These are phyloP conservation scores for Quercus alba DNA, from an alignment of 306 rosid genomes.

Conservation along the genomic window DNA sequence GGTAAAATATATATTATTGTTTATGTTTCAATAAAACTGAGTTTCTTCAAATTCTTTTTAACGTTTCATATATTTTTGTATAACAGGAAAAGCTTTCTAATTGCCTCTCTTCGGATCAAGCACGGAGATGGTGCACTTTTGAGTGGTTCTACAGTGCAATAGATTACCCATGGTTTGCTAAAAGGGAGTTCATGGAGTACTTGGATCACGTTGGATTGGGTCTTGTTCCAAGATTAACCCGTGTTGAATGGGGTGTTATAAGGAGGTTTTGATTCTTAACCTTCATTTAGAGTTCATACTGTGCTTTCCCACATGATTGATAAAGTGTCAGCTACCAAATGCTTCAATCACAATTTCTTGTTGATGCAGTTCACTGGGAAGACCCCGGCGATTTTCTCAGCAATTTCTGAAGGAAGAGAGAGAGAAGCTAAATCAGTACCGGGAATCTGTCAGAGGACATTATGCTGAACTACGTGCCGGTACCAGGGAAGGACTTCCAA, in stretches of 20 bases:
- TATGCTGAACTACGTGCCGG: conserved; percentile 87
- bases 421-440: conserved; percentile 78
- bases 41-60: conserved; percentile 9
- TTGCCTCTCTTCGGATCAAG: conserved; percentile 64
- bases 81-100: conserved; percentile 67
- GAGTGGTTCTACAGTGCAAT: conserved; percentile 99
- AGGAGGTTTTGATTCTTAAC: conserved; percentile 57
- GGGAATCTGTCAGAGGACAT: conserved; percentile 82
- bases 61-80: not conserved
- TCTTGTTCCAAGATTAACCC: conserved; percentile 90
- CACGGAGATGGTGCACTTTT: conserved; percentile 80
- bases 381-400: conserved; percentile 85
- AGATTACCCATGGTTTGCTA: conserved; percentile 96
- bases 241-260: conserved; percentile 96
- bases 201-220: conserved; percentile 93
- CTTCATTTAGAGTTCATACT: conserved; percentile 13
- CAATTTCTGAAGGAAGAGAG: conserved; percentile 82
- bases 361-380: conserved; percentile 88
- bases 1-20: conserved; percentile 40
- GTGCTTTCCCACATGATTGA: conserved; percentile 12
- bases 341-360: conserved; percentile 22
- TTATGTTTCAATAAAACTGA: conserved; percentile 17
- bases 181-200: conserved; percentile 90
- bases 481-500: conserved; percentile 82
- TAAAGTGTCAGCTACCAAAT: conserved; percentile 1